These are phyloP conservation scores for Xerocomellus chrysenteron DNA, from an alignment of 768 basidiomycete genomes.

Conservation along the genomic window DNA sequence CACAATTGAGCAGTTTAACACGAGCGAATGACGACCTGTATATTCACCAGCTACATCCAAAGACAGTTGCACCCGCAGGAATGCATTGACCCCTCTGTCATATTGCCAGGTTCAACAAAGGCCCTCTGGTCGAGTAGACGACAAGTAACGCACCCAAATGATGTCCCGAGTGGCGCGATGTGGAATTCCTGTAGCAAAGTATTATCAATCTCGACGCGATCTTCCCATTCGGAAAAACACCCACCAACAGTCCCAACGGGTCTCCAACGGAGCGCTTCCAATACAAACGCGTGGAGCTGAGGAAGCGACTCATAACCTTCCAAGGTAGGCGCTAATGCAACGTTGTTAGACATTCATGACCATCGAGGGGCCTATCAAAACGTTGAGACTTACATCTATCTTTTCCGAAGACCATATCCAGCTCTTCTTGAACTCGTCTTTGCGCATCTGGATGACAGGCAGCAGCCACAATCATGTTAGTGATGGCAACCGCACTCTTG, in stretches of 20 bases:
- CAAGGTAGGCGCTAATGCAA: constrained; percentile 34
- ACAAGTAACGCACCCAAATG: constrained; percentile 43
- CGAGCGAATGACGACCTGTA: not conserved
- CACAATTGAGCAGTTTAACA: not conserved
- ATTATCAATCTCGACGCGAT: not conserved
- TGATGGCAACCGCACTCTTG: constrained; percentile 50
- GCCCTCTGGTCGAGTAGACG: not conserved
- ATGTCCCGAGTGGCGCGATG: constrained; percentile 65
- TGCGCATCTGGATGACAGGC: constrained; percentile 54
- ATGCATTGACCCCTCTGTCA: constrained; percentile 21
- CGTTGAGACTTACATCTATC: constrained; percentile 20
- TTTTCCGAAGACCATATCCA: constrained; percentile 50
- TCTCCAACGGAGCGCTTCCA: constrained; percentile 38
- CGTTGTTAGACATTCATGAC: not conserved
- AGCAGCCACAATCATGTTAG: constrained; percentile 51
- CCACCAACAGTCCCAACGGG: constrained; percentile 29
- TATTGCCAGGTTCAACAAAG: constrained; percentile 36
- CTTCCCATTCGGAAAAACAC: not conserved
- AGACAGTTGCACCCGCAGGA: constrained; percentile 22
- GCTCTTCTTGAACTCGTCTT: constrained; percentile 47
- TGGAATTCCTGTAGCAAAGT: constrained; percentile 39
- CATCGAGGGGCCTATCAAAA: not conserved
- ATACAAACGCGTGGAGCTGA: constrained; percentile 36
- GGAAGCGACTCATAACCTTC: constrained; percentile 34
- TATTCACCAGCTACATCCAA: constrained; percentile 20